phyloP scores from a whole-genome alignment of 208 protist genomes.

The Polymyxa betae region DNA sequence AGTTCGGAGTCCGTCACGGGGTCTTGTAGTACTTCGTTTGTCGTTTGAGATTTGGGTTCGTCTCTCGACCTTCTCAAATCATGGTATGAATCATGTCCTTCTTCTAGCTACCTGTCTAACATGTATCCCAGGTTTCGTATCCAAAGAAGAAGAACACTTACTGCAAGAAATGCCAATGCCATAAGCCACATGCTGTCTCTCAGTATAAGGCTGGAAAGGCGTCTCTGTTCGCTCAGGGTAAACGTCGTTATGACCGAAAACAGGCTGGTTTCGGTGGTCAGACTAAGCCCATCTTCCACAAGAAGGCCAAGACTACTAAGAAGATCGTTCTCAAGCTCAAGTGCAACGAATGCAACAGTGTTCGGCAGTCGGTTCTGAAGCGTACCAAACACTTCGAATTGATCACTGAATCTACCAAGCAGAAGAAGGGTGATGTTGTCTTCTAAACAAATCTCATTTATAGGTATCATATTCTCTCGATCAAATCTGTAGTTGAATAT shows the following conservation, averaged over 20 bases:
- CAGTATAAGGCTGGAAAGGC: slow-evolving; percentile 99
- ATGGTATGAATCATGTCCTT: too few species aligned
- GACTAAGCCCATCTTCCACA: slow-evolving; percentile 99
- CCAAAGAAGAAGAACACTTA: slow-evolving; percentile 66
- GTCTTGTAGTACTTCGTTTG: too few species aligned
- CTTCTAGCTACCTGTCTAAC: too few species aligned
- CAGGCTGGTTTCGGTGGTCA: slow-evolving; percentile 99
- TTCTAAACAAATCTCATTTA: slow-evolving; percentile 26
- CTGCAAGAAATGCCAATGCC: slow-evolving; percentile 66
- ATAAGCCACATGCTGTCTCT: slow-evolving; percentile 75
- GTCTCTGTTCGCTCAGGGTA: slow-evolving; percentile 94
- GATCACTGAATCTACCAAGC: slow-evolving; percentile 53
- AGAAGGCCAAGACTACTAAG: slow-evolving; percentile 99
- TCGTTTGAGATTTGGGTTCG: too few species aligned
- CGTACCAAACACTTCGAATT: slow-evolving; percentile 61
- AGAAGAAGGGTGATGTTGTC: slow-evolving; percentile 54
- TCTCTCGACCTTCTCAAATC: too few species aligned
- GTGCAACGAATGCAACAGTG: slow-evolving; percentile 74
- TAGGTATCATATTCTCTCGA: too few species aligned
- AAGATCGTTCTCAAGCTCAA: slow-evolving; percentile 98
- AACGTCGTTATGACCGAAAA: slow-evolving; percentile 99
- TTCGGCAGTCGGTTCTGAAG: slow-evolving; percentile 35
- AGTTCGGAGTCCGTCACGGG: too few species aligned
- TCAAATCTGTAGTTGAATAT: too few species aligned
- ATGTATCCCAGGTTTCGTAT: slow-evolving; percentile 62